Percentiles rank a stretch among this genome's conserved stretches.
Conservation (phyloP, 2,329 filamentous ascomycete species). For the Beauveria brongniartii region DNA sequence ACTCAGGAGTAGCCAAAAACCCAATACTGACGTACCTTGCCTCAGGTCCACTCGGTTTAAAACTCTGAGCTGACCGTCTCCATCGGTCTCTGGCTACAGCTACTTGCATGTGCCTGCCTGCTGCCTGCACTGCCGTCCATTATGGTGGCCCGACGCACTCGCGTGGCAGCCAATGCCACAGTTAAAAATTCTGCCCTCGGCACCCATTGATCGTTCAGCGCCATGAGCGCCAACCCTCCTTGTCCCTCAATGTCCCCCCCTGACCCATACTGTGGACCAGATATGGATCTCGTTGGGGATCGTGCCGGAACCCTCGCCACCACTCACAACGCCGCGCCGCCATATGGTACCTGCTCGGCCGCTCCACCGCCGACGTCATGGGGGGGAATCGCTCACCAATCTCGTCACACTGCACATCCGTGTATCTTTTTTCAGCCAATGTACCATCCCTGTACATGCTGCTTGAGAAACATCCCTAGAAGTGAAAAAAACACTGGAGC, state of each 20-base stretch:
- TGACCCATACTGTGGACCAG: constrained; percentile 3
- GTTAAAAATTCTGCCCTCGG: constrained; percentile 2
- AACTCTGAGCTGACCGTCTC: constrained; percentile 1
- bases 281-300: constrained; percentile 12
- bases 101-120: constrained; percentile 1
- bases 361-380: constrained; percentile 9
- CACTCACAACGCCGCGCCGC: constrained; percentile 1
- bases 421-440: background rate
- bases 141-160: background rate
- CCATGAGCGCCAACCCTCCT: background rate
- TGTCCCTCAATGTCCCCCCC: background rate
- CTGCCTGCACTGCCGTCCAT: background rate
- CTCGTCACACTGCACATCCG: background rate
- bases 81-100: background rate
- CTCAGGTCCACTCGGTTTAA: background rate
- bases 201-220: background rate
- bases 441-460: background rate
- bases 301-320: constrained; percentile 8
- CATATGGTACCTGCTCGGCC: constrained; percentile 7
- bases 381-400: background rate
- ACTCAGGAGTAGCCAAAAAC: background rate
- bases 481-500: constrained; percentile 6
- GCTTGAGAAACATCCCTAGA: background rate
- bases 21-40: background rate
- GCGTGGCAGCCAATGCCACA: background rate